Percentiles rank a stretch among this genome's conserved stretches.
phyloP scores from a whole-genome alignment of 208 protist species.

The Acanthamoeba healyi region DNA sequence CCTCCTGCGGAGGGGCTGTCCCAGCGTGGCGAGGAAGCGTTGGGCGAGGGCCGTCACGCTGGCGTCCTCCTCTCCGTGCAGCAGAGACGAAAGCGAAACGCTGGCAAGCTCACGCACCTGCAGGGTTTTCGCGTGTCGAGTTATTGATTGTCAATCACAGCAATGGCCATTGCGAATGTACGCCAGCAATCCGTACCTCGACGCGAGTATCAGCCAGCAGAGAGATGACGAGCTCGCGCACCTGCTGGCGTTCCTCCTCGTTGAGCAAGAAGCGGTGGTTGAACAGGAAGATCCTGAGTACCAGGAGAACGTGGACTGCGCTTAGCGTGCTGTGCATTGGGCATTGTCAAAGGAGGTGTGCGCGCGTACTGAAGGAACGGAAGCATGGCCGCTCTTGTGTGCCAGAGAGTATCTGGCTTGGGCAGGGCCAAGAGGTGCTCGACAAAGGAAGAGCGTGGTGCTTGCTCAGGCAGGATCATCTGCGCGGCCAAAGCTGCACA shows the following conservation, averaged over 20 bases:
- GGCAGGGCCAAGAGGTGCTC: not conserved
- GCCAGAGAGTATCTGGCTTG: not conserved
- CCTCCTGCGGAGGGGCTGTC: not conserved
- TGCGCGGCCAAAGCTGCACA: slow-evolving; percentile 39
- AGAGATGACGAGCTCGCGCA: not conserved
- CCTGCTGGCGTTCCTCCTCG: not conserved
- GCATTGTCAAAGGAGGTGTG: too few species aligned
- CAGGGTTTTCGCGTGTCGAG: too few species aligned
- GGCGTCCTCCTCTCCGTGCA: not conserved
- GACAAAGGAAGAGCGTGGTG: not conserved
- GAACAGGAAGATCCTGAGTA: slow-evolving; percentile 68
- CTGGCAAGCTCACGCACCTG: slow-evolving; percentile 38
- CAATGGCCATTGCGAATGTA: too few species aligned
- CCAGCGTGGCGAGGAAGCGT: not conserved
- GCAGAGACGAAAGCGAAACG: not conserved
- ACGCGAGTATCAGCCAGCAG: slow-evolving; percentile 6
- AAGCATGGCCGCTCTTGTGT: not conserved
- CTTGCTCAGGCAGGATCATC: not conserved
- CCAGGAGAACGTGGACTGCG: too few species aligned
- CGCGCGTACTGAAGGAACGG: slow-evolving; percentile 67
- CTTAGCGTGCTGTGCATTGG: too few species aligned
- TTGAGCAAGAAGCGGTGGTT: slow-evolving; percentile 32
- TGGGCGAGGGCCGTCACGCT: not conserved
- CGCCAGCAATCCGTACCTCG: too few species aligned
- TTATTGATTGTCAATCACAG: too few species aligned